These are phyloP conservation scores for Aspergillus funiculosus DNA, from an alignment of 495 filamentous ascomycete species.

Conservation along the genomic window DNA sequence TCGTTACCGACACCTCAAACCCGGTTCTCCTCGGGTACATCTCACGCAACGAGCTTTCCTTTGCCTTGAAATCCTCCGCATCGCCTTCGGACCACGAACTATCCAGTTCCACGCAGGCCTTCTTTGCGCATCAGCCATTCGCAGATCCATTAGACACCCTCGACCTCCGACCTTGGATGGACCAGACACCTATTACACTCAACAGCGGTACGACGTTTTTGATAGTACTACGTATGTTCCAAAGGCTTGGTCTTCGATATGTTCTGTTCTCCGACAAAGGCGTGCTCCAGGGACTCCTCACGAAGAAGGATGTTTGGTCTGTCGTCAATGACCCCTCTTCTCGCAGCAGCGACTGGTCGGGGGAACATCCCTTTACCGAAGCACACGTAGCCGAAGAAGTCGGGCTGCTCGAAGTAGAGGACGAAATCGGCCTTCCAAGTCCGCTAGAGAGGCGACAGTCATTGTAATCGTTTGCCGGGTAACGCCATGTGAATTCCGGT, in stretches of 20 bases:
- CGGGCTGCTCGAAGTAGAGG: slow-evolving; percentile 45
- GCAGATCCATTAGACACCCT: slow-evolving; percentile 73
- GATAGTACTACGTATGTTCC: slow-evolving; percentile 84
- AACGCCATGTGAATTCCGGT: background rate
- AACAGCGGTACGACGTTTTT: slow-evolving; percentile 66
- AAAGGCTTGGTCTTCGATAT: slow-evolving; percentile 86
- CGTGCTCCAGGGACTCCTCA: slow-evolving; percentile 75
- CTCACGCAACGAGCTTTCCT: slow-evolving; percentile 81
- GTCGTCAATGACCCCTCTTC: slow-evolving; percentile 77
- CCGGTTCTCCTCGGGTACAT: slow-evolving; percentile 86
- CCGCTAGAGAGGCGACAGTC: slow-evolving; percentile 36
- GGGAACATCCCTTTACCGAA: slow-evolving; percentile 33
- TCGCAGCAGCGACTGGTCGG: slow-evolving; percentile 32
- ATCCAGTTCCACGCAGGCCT: slow-evolving; percentile 67
- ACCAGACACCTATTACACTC: slow-evolving; percentile 92
- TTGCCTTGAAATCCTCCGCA: slow-evolving; percentile 56
- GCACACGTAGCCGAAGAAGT: slow-evolving; percentile 42
- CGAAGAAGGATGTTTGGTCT: slow-evolving; percentile 98
- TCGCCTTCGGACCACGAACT: slow-evolving; percentile 47
- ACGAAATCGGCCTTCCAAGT: slow-evolving; percentile 34
- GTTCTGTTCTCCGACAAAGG: slow-evolving; percentile 82
- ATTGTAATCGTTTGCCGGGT: slow-evolving; percentile 13
- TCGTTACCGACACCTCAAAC: slow-evolving; percentile 63
- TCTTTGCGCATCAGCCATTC: slow-evolving; percentile 76
- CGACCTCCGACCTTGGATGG: slow-evolving; percentile 94